Evolutionary conservation across 805 yeast species (phyloP).

Genomic region (Blastobotrys mokoenaii): DNA sequence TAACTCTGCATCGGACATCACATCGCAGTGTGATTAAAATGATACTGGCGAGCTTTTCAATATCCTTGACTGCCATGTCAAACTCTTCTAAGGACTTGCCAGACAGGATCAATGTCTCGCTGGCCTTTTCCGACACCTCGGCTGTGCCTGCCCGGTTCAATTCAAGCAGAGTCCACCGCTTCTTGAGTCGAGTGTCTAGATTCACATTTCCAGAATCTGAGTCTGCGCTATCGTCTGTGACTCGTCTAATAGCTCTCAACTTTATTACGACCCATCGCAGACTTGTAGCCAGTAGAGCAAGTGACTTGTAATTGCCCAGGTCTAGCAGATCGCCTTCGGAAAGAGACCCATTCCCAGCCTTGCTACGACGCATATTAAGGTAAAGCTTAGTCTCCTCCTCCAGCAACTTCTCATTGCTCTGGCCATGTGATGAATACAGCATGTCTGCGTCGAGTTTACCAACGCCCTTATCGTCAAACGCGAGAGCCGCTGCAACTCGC

Average conservation of each 20-base stretch:
- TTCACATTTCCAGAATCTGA: slow-evolving; percentile 6
- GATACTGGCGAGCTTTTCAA: slow-evolving; percentile 20
- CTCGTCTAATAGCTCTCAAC: slow-evolving; percentile 48
- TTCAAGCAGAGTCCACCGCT: slow-evolving; percentile 28
- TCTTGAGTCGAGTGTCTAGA: slow-evolving; percentile 17
- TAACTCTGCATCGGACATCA: slow-evolving; percentile 46
- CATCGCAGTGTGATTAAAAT: slow-evolving; percentile 42
- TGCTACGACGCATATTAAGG: slow-evolving; percentile 14
- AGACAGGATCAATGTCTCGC: slow-evolving; percentile 15
- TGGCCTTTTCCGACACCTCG: slow-evolving; percentile 5
- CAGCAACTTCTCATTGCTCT: slow-evolving; percentile 3
- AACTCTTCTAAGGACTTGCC: slow-evolving; percentile 22
- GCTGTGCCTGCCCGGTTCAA: slow-evolving; percentile 9
- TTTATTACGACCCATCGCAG: slow-evolving; percentile 50
- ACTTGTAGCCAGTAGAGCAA: slow-evolving; percentile 46
- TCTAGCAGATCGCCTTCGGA: slow-evolving; percentile 49
- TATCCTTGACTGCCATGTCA: slow-evolving; percentile 20
- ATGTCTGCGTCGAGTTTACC: not conserved
- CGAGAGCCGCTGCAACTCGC: slow-evolving; percentile 7
- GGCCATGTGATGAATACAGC: too few relatives aligned
- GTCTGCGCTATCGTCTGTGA: slow-evolving; percentile 13
- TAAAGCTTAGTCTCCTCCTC: slow-evolving; percentile 19
- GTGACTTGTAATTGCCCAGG: slow-evolving; percentile 39
- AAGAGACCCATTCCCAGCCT: slow-evolving; percentile 16
- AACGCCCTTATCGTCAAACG: not conserved